Evolutionary conservation across 2,329 filamentous ascomycete genomes (phyloP), one percentile per base, ranked within the genome.

Genomic region (Zymoseptoria ardabiliae): DNA sequence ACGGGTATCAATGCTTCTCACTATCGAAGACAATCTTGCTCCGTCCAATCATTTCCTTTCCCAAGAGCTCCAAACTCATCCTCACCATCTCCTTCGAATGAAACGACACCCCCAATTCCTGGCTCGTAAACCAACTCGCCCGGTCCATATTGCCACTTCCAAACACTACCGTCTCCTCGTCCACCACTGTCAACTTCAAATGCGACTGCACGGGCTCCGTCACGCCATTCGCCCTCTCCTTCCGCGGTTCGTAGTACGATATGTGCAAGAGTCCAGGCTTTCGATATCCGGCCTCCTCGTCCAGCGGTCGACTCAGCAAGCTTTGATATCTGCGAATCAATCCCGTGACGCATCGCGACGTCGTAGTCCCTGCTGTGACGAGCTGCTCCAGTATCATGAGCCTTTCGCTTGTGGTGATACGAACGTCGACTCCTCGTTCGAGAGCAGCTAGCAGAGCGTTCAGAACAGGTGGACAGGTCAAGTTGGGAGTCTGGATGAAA

Each of bases 91-190:
- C 70, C 7, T 57, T 65, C 3, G 75, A 77, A 55, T 81, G 79
- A 50, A 85, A 77, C 1, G 79, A 80, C 28, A 94, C 77, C 1
- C 90, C 90, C 21, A 94, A 76, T 74, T 95, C 90, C 73, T 94
- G 90, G 71, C 88, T 92, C 4, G 90, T 94, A 73, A 84, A 92
- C 88, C 89, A 94, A 70, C 88, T 92, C 7, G 90, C 89, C 1
- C 90, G 82, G 74, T 95, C 90, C 80, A 92, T 84, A 70, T 95
- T 95, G 1, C 89, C 90, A 19, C 88, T 92, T 0, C 90, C 90
- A 2, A 94, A 75, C 0, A 94, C 79, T 1, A 86, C 78, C 20
- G 85, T 83, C 61, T 85, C 78, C 1, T 79, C 78, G 70, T 95
- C 90, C 2, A 93, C 82, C 57, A 91, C 79, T 0, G 84, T 87